Evolutionary conservation across 129 eudicot genomes (phyloP), one percentile per base, ranked within the genome.

Genomic region (Centaurea solstitialis): DNA sequence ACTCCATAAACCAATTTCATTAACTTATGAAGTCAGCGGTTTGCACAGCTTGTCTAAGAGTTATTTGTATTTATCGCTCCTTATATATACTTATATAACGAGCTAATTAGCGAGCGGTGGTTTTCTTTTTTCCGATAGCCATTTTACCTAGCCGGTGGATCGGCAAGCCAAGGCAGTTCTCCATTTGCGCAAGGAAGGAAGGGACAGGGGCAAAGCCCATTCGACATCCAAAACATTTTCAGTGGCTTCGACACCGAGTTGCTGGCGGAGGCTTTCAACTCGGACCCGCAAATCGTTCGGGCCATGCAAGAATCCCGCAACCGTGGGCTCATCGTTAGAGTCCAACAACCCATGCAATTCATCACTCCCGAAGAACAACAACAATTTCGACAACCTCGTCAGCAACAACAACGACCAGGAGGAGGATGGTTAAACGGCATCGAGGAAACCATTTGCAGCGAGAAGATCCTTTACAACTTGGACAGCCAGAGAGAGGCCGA

Each of bases 131-230:
- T 53, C 30, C 2, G 43, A 43, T 39, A 89, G 98, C 43, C 80
- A 20, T 93, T 86, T 75, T 88, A 30, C 85, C 84, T 93, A 45
- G 98, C 94, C 0, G 98, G 98, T 28, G 91, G 90, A 40, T 18
- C 73, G 43, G 68, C 84, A 41, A 75, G 68, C 73, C 88, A 82
- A 28, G 68, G 79, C 62, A 57, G 65, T 5, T 17, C 9, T 57
- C 65, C 22, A 17, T 17, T 0, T 2, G 65, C 50, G 33, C 57
- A 23, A 77, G 22, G 37, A 69, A 33, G 17, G 61, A 4, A 61
- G 24, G 47, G 26, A 72, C 45, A 77, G 33, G 9, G 47, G 73
- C 74, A 79, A 6, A 47, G 74, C 23, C 67, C 68, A 1, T 13
- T 43, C 61, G 73, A 61, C 15, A 72, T 87, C 80, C 77, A 80